Conservation (phyloP, 805 yeast genomes). For the Candida corydali region DNA sequence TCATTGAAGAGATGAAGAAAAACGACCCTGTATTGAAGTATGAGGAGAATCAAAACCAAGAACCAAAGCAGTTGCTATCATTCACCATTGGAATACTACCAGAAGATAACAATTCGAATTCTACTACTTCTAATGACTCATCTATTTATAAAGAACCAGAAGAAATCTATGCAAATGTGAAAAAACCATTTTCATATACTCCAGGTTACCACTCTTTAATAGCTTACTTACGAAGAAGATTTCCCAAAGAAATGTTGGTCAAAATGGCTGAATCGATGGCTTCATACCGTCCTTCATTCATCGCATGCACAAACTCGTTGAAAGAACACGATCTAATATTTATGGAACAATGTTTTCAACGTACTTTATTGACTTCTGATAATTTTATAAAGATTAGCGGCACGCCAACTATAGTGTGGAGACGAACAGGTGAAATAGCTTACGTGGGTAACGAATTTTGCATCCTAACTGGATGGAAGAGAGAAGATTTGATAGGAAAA, state of each 20-base stretch:
- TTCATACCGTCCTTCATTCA: constrained; percentile 84
- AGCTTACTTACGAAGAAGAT: constrained; percentile 66
- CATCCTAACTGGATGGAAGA: constrained; percentile 85
- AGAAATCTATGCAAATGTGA: constrained; percentile 74
- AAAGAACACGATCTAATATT: constrained; percentile 90
- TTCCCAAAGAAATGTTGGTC: constrained; percentile 65
- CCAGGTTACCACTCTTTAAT: constrained; percentile 84
- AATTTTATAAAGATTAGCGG: constrained; percentile 81
- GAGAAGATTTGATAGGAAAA: constrained; percentile 56
- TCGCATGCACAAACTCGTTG: constrained; percentile 84
- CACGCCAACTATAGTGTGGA: constrained; percentile 93
- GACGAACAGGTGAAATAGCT: constrained; percentile 92
- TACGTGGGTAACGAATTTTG: constrained; percentile 95
- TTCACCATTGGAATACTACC: constrained; percentile 45
- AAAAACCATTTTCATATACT: constrained; percentile 80
- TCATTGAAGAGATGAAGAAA: constrained; percentile 35
- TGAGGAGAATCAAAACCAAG: constrained; percentile 30
- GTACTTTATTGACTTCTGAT: constrained; percentile 85
- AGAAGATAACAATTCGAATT: constrained; percentile 25
- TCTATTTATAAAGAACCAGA: constrained; percentile 53
- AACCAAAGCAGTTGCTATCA: constrained; percentile 41
- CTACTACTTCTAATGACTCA: constrained; percentile 13
- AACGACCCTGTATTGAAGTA: constrained; percentile 28
- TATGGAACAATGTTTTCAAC: constrained; percentile 94
- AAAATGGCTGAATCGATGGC: constrained; percentile 87